Percentiles rank a stretch among this genome's conserved stretches.
These are phyloP conservation scores for Chrysosporium queenslandicum DNA, from an alignment of 2,329 filamentous ascomycete species.

Conservation along the genomic window DNA sequence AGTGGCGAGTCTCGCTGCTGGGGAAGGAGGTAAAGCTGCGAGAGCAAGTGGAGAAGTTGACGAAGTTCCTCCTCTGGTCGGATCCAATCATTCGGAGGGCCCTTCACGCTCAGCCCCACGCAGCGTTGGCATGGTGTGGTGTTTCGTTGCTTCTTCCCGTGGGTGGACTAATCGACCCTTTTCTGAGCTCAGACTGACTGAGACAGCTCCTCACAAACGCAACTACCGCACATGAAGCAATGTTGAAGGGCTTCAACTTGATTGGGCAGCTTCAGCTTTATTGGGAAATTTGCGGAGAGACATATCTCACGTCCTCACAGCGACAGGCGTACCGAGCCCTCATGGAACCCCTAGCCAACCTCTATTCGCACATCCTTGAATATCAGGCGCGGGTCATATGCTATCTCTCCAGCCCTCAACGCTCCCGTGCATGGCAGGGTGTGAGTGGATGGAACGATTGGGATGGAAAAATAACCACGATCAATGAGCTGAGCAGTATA, in stretches of 20 bases:
- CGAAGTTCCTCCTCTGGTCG: neutral
- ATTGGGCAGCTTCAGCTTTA: neutral
- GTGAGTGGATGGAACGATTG: neutral
- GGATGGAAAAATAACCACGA: no score
- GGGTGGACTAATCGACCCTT: neutral
- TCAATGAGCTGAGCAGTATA: neutral
- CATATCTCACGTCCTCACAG: neutral
- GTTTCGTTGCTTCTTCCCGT: neutral
- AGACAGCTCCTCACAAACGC: neutral
- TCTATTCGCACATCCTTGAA: neutral
- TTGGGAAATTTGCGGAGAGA: neutral
- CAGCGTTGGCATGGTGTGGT: neutral
- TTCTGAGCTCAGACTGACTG: neutral
- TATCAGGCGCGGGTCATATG: conserved; percentile 1
- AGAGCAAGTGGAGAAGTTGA: neutral
- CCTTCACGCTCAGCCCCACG: neutral
- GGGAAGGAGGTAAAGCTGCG: neutral
- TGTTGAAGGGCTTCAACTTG: neutral
- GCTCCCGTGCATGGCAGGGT: neutral
- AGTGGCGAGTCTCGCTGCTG: neutral
- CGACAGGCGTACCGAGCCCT: neutral
- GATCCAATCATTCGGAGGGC: neutral
- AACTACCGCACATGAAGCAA: neutral
- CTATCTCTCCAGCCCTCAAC: neutral
- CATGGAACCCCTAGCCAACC: neutral